Conservation (phyloP, 2,329 filamentous ascomycete species). For the Apiospora phragmitis region DNA sequence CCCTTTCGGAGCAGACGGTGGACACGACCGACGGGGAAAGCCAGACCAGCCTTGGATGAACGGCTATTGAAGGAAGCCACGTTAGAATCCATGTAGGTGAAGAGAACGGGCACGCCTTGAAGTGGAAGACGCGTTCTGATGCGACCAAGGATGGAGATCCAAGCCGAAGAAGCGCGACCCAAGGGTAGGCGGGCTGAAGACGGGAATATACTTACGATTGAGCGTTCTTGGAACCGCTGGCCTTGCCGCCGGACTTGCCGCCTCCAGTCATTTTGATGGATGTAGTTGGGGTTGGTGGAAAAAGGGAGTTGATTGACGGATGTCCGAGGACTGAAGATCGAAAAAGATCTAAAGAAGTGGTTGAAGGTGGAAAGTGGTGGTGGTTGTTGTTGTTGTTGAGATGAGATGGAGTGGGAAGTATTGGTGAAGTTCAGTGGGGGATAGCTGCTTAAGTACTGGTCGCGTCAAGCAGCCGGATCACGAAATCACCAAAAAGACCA, state of each 20-base stretch:
- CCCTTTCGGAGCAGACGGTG: constrained; percentile 98
- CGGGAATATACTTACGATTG: constrained; percentile 77
- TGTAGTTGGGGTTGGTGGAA: constrained; percentile 24
- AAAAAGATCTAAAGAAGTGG: constrained; percentile 20
- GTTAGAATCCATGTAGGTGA: constrained; percentile 37
- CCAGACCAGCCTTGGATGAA: constrained; percentile 98
- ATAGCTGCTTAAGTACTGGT: constrained; percentile 35
- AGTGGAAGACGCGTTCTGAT: constrained; percentile 41
- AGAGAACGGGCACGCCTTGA: constrained; percentile 8
- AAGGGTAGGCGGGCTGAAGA: constrained; percentile 14
- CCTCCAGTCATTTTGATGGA: constrained; percentile 97
- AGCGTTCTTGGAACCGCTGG: constrained; percentile 97
- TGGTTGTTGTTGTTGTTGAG: constrained; percentile 42
- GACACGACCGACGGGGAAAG: constrained; percentile 98
- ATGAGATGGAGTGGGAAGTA: constrained; percentile 28
- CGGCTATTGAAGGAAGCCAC: constrained; percentile 58
- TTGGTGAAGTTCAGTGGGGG: constrained; percentile 28
- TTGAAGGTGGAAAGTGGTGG: constrained; percentile 33
- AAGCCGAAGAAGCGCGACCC: constrained; percentile 13
- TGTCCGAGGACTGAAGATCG: constrained; percentile 19
- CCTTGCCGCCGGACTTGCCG: constrained; percentile 99
- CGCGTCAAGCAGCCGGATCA: constrained; percentile 31
- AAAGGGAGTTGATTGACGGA: constrained; percentile 9
- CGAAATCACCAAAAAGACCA: constrained; percentile 21
- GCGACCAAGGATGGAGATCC: constrained; percentile 12